Base-by-base conservation (phyloP, 495 filamentous ascomycete genomes). In the Bathelium albidoporum region DNA sequence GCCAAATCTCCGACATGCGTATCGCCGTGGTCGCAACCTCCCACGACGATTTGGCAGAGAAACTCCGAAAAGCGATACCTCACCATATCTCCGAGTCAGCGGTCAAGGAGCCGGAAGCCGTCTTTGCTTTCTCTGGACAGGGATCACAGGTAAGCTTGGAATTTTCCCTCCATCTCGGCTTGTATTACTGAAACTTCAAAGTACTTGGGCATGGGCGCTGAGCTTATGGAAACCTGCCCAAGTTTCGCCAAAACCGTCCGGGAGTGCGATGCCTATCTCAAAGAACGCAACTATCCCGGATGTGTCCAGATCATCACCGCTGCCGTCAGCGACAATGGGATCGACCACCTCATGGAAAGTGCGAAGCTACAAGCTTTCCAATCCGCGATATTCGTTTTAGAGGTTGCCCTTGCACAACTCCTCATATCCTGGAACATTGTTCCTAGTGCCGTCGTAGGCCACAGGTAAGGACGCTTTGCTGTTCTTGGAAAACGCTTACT, bases 291-390 rank as follows among this genome's bases (percentile, higher is more conserved):
- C 49, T 55, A 55, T 55, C 49, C 49, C 24, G 49, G 49, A 20
- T 55, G 49, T 55, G 49, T 2, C 49, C 49, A 55, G 49, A 55
- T 55, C 49, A 55, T 55, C 49, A 55, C 49, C 24, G 49, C 49
- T 55, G 24, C 49, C 49, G 49, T 28, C 1, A 24, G 49, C 49
- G 24, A 55, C 24, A 55, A 55, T 55, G 49, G 24, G 2, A 55
- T 55, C 24, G 22, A 55, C 22, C 49, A 55, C 49, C 49, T 55
- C 2, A 55, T 1, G 2, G 49, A 55, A 24, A 29, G 49, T 16
- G 49, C 49, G 49, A 55, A 55, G 49, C 49, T 55, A 55, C 49
- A 55, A 55, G 49, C 49, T 24, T 55, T 55, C 49, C 49, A 55
- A 55, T 55, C 49, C 26, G 49, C 49, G 10, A 55, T 55, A 28